Base-by-base conservation (phyloP, 108 stramenopile species). In the Hondaea fermentalgiana region DNA sequence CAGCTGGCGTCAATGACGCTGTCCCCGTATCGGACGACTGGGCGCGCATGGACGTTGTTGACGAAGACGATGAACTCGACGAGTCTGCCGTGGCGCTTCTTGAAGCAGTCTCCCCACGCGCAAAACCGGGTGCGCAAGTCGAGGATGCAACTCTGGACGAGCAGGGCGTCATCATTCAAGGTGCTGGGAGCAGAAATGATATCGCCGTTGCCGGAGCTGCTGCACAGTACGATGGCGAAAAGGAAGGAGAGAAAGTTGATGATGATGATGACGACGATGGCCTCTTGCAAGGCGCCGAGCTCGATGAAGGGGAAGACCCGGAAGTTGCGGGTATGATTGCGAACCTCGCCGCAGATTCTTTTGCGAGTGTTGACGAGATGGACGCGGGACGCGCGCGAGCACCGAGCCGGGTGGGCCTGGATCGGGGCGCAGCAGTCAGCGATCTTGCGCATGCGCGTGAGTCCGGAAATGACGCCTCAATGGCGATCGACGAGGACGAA, bases 271-370 rank as follows among this genome's bases (percentile, higher is more conserved):
- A 57, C 2, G n/a, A 28, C 28, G 55, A 57, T 8, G 55, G 55
- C 55, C 55, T 57, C 16, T 57, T 57, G 55, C 55, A 14, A 14
- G 55, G 55, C 55, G 16, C 55, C 14, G 51, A 53, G 12, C 23
- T 45, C 6, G 76, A 83, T 16, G 76, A 47, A 69, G 64, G 64
- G 14, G 64, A 69, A 83, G 76, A 83, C 51, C 49, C 76, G 19
- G 76, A 83, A 23, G 76, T 83, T 21, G 51, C 76, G 25, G 76
- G 76, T 53, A 83, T 83, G 45, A 53, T 83, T 25, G 76, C 76
- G n/a, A 53, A 47, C 51, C 76, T 83, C n/a, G 76, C 76, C 45
- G 45, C 76, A 53, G 76, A 83, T 28, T 53, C 49, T 35, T 83
- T 83, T 83, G 76, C 76, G 28, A 83, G 76, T 53, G 51, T 53